Base-by-base conservation (phyloP, 306 rosid species). In the Carpinus viminea region DNA sequence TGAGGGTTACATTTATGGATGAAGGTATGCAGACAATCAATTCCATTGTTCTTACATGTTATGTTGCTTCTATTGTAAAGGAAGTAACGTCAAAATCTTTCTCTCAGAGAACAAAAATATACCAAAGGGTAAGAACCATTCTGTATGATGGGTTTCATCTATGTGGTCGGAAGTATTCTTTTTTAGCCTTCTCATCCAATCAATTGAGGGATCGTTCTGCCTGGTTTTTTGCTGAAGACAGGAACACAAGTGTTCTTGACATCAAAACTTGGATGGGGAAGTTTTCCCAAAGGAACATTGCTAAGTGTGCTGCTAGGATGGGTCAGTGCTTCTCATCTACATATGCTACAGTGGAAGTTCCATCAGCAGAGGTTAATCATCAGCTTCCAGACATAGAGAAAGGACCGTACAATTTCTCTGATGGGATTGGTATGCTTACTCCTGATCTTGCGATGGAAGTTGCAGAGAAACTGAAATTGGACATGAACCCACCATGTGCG, bases 271-370 rank as follows among this genome's bases (percentile, higher is more conserved):
- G 95, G 97, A 93, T 93, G 98, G 98, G 98, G 7, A 86, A 21
- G 78, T 91, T 93, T 73, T n/a, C 11, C 20, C 78, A 84, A 24
- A 82, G 1, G 61, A 93, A 87, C 65, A 53, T 91, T 51, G 98
- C 97, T 0, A 93, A 90, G 83, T 93, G 97, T 87, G 92, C 98
- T 77, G 95, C 98, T 48, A 87, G 98, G 81, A 93, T 93, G 93
- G 98, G 97, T 26, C 97, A 57, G 68, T 93, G 98, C 75, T 93
- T 93, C 80, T 93, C 98, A 2, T 93, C 97, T 66, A 93, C 98
- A 8, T 93, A 93, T 87, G 98, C 98, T 77, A 87, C 98, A 0
- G 85, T 91, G 59, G 90, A 93, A 76, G 98, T 93, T 86, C 84
- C 83, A 57, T 57, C 73, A 18, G 57, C 43, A 36, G 81, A 88